Evolutionary conservation across 78 protist genomes (phyloP).

Genomic region (Emiliania huxleyi): DNA sequence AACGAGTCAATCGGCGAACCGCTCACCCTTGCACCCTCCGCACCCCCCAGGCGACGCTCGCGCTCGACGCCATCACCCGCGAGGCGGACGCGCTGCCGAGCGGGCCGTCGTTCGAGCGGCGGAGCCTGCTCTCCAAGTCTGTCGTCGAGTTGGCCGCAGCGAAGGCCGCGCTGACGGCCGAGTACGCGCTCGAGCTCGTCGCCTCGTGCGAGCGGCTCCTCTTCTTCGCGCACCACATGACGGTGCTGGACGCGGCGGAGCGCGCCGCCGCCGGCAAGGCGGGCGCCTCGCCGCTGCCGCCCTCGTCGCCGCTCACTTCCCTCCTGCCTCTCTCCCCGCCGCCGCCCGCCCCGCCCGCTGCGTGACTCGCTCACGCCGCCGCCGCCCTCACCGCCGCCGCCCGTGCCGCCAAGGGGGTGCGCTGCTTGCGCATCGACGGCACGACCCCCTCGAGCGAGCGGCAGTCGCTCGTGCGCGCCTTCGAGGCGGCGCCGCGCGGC

Average conservation of each 20-base stretch:
- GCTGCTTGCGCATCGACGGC: constrained; percentile 71
- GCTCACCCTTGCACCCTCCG: no score
- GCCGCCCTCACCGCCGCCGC: no score
- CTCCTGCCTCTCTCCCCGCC: no score
- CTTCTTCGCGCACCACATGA: constrained; percentile 68
- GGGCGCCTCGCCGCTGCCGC: no score
- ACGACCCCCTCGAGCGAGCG: not conserved
- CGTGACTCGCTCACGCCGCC: no score
- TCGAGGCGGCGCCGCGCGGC: not conserved
- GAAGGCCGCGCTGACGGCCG: not conserved
- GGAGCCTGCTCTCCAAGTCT: not conserved
- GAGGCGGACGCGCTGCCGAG: not conserved
- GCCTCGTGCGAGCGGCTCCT: constrained; percentile 28
- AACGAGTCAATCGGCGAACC: no score
- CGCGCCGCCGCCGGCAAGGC: not conserved
- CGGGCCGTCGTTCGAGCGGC: not conserved
- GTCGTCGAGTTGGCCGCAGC: not conserved
- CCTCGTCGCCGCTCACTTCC: no score
- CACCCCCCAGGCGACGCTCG: not conserved
- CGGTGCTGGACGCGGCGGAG: constrained; percentile 55
- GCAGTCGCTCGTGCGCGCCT: not conserved
- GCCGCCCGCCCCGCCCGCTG: no score
- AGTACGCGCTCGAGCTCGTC: constrained; percentile 18
- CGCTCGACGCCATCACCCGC: not conserved
- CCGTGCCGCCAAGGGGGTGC: not conserved